These are phyloP conservation scores for Tolypocladium tundrense DNA, from an alignment of 2,329 filamentous ascomycete species.

Conservation along the genomic window DNA sequence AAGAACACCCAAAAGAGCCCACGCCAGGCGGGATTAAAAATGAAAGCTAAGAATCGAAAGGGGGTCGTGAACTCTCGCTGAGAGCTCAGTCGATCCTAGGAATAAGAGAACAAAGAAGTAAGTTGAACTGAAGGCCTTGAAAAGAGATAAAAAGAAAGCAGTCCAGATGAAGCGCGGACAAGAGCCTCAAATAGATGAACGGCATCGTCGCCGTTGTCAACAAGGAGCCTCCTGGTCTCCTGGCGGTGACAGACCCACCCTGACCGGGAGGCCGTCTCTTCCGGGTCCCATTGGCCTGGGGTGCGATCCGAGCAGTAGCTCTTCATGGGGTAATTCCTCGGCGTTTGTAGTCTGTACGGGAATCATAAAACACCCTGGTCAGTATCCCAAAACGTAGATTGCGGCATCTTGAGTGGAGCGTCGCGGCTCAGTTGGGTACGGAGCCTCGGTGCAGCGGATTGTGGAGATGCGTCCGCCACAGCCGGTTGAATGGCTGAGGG, in stretches of 20 bases:
- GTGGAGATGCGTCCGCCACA: not conserved
- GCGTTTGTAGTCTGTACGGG: no score
- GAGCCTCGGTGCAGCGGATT: not conserved
- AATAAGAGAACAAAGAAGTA: not conserved
- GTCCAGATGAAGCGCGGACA: not conserved
- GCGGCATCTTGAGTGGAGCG: not conserved
- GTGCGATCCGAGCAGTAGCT: not conserved
- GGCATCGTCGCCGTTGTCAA: not conserved
- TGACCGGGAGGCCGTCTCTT: not conserved
- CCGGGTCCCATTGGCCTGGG: not conserved
- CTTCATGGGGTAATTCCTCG: not conserved
- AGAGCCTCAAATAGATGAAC: not conserved
- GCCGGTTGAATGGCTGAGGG: not conserved
- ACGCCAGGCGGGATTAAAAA: not conserved
- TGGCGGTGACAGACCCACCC: not conserved
- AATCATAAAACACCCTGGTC: not conserved
- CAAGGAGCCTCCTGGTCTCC: not conserved
- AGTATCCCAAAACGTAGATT: not conserved
- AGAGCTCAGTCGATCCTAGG: not conserved
- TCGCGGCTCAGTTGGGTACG: not conserved
- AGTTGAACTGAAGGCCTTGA: not conserved
- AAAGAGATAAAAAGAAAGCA: not conserved
- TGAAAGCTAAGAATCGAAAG: not conserved
- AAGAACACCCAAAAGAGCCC: not conserved
- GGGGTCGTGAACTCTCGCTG: not conserved